phyloP scores from a whole-genome alignment of 805 yeast species.

The Torulaspora microellipsoides region DNA sequence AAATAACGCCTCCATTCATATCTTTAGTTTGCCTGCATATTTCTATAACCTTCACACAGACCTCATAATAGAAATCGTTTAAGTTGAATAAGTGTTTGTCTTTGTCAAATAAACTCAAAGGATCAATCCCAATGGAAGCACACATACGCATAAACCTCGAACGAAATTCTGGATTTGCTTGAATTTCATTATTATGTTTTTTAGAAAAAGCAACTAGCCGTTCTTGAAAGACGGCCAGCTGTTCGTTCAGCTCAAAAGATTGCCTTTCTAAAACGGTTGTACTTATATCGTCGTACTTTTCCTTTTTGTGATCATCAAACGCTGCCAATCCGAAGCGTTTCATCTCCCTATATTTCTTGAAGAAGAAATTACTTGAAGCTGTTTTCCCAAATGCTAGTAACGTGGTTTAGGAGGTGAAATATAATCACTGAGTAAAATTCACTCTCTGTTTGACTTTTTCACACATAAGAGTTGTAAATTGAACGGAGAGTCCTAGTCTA shows the following conservation, averaged over 20 bases:
- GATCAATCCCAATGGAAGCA: conserved; percentile 77
- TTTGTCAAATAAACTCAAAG: conserved; percentile 43
- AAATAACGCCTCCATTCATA: conserved; percentile 77
- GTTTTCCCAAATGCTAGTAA: background rate
- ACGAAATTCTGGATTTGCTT: conserved; percentile 59
- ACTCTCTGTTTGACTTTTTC: too few relatives aligned
- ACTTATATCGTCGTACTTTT: conserved; percentile 16
- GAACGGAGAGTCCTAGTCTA: too few relatives aligned
- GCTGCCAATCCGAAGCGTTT: conserved; percentile 46
- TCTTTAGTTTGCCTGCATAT: conserved; percentile 64
- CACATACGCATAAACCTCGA: conserved; percentile 73
- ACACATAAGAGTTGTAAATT: too few relatives aligned
- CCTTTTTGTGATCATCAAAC: conserved; percentile 31
- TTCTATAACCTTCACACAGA: conserved; percentile 73
- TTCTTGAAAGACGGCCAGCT: conserved; percentile 69
- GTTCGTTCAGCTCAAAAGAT: conserved; percentile 59
- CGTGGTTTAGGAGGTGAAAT: background rate
- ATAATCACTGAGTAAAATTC: too few relatives aligned
- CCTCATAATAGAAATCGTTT: conserved; percentile 56
- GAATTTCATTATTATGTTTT: conserved; percentile 65
- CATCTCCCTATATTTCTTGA: conserved; percentile 24
- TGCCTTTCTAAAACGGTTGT: conserved; percentile 42
- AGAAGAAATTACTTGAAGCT: too few relatives aligned
- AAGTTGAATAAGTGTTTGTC: conserved; percentile 31
- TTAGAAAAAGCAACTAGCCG: conserved; percentile 71